These are phyloP conservation scores for Metschnikowia aberdeeniae DNA, from an alignment of 805 yeast genomes.

Conservation along the genomic window DNA sequence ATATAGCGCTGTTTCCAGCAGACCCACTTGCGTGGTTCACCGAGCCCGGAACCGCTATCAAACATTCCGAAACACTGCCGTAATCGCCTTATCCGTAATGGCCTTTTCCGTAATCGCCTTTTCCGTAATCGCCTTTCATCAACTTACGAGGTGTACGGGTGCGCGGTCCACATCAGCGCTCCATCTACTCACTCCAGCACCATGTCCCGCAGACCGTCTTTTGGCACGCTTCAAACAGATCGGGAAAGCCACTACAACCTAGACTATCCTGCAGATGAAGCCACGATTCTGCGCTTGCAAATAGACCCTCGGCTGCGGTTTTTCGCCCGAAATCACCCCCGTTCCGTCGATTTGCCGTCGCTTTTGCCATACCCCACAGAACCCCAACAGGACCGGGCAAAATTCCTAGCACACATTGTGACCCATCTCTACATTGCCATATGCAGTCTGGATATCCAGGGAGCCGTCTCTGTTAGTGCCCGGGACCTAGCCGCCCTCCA, in stretches of 20 bases:
- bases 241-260: conserved; percentile 41
- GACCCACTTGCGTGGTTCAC: too few relatives aligned
- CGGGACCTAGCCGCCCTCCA: conserved; percentile 54
- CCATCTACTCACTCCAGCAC: conserved; percentile 23
- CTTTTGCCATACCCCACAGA: conserved; percentile 76
- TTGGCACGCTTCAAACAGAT: conserved; percentile 25
- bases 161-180: background rate
- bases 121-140: too few relatives aligned
- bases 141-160: background rate
- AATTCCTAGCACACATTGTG: conserved; percentile 74
- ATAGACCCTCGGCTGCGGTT: conserved; percentile 36
- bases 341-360: conserved; percentile 39
- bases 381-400: conserved; percentile 60
- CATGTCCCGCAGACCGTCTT: conserved; percentile 27
- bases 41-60: too few relatives aligned
- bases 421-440: conserved; percentile 76
- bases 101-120: too few relatives aligned
- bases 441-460: conserved; percentile 68
- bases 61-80: too few relatives aligned
- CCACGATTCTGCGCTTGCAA: conserved; percentile 23
- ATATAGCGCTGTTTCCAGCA: too few relatives aligned
- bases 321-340: conserved; percentile 34
- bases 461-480: conserved; percentile 61
- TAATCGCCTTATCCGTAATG: too few relatives aligned
- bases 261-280: conserved; percentile 47